These are phyloP conservation scores for Coemansia sp. DNA, from an alignment of 192 early-diverging fungal genomes.

Conservation along the genomic window DNA sequence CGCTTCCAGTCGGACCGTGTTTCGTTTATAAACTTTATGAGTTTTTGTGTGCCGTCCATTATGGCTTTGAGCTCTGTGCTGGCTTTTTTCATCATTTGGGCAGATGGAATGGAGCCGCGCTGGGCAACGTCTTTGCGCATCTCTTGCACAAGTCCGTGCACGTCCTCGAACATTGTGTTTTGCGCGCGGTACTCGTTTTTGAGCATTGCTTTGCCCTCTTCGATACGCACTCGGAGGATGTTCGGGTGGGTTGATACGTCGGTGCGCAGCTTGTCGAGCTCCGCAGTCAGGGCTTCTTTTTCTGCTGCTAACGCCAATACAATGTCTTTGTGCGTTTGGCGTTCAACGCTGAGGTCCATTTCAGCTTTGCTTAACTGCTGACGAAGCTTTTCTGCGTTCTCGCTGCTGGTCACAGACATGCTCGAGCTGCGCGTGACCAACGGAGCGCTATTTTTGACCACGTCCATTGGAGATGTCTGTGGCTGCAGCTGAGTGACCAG, in stretches of 20 bases:
- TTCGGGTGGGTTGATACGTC: conserved; percentile 48
- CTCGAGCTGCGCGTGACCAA: conserved; percentile 34
- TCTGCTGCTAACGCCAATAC: background rate
- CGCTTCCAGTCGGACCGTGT: conserved; percentile 75
- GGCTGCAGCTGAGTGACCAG: background rate
- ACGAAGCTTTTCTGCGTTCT: conserved; percentile 13
- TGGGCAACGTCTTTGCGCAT: conserved; percentile 73
- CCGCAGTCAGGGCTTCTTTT: conserved; percentile 13
- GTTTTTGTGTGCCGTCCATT: conserved; percentile 53
- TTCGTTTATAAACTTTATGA: conserved; percentile 61
- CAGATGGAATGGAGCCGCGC: conserved; percentile 64
- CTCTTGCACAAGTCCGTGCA: conserved; percentile 68
- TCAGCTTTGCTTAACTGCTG: conserved; percentile 17
- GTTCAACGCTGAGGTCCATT: conserved; percentile 25
- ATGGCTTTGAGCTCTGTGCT: conserved; percentile 57
- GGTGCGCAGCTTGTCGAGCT: conserved; percentile 41
- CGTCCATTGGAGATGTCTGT: conserved; percentile 1
- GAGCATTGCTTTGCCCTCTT: conserved; percentile 56
- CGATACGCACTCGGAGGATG: conserved; percentile 55
- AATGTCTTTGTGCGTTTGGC: conserved; percentile 30
- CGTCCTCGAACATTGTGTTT: conserved; percentile 62
- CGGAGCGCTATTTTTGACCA: background rate
- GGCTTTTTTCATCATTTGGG: conserved; percentile 57
- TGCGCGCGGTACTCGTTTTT: conserved; percentile 51
- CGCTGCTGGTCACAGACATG: conserved; percentile 11